Percentiles rank a stretch among this genome's conserved stretches.
These are phyloP conservation scores for Dentipellis sp. DNA, from an alignment of 768 basidiomycete species.

Conservation along the genomic window DNA sequence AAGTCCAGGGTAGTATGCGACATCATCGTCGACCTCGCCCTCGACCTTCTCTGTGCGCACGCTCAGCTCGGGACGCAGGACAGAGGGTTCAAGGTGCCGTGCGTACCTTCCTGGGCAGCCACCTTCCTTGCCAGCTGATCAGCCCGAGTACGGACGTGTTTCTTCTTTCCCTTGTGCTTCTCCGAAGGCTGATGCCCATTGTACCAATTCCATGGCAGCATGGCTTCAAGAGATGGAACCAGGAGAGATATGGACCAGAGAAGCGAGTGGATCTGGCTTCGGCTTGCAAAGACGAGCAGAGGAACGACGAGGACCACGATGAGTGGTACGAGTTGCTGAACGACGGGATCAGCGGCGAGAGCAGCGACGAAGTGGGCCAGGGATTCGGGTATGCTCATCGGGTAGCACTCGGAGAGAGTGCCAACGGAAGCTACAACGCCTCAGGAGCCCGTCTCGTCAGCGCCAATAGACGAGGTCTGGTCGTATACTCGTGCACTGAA, in stretches of 20 bases:
- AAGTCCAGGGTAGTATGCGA: conserved; percentile 75
- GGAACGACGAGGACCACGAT: conserved; percentile 39
- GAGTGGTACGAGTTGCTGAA: conserved; percentile 52
- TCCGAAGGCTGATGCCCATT: conserved; percentile 11
- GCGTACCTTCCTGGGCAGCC: conserved; percentile 23
- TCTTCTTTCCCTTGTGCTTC: conserved; percentile 38
- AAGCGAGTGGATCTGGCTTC: conserved; percentile 18
- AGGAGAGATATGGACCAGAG: conserved; percentile 34
- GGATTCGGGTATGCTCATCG: background rate
- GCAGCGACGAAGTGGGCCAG: conserved; percentile 5
- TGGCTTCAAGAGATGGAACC: conserved; percentile 44
- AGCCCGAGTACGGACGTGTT: conserved; percentile 39
- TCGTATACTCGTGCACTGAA: too few relatives aligned
- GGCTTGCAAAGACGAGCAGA: conserved; percentile 23
- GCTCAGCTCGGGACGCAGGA: background rate
- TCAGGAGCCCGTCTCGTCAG: too few relatives aligned
- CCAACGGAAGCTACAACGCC: background rate
- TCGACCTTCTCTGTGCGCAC: background rate
- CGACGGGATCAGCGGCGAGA: conserved; percentile 16
- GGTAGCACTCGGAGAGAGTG: background rate
- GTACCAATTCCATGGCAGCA: conserved; percentile 62
- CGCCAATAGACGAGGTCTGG: too few relatives aligned
- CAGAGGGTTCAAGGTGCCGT: background rate
- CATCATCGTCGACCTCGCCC: conserved; percentile 15
- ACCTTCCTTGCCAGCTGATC: conserved; percentile 44